phyloP scores from a whole-genome alignment of 2,329 filamentous ascomycete genomes.

The Aspergillus sp. region DNA sequence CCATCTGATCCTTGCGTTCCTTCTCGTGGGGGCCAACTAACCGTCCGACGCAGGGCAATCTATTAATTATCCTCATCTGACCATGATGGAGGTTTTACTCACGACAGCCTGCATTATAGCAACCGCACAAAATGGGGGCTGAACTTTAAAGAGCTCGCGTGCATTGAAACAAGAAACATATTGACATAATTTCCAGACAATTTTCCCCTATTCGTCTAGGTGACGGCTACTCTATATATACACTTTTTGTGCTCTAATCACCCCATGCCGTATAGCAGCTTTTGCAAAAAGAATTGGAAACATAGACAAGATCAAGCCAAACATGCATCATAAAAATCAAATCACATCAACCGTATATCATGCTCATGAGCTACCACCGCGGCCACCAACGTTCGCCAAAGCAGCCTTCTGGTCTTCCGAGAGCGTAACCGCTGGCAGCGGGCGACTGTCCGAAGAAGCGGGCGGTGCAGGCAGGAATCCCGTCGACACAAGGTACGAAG shows the following conservation, averaged over 20 bases:
- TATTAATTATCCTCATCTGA: too few relatives aligned
- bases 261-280: neutral
- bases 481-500: constrained; percentile 61
- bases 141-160: too few relatives aligned
- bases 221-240: neutral
- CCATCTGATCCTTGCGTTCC: too few relatives aligned
- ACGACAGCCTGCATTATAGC: too few relatives aligned
- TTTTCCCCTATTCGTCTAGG: neutral
- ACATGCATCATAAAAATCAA: neutral
- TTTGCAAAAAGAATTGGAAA: too few relatives aligned
- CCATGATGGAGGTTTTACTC: too few relatives aligned
- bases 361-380: constrained; percentile 39
- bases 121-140: too few relatives aligned
- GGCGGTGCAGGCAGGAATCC: constrained; percentile 56
- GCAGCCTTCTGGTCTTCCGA: constrained; percentile 49
- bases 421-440: constrained; percentile 46
- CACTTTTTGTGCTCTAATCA: neutral
- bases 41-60: too few relatives aligned
- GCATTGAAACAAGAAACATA: too few relatives aligned
- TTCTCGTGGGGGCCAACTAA: too few relatives aligned
- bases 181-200: too few relatives aligned
- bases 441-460: constrained; percentile 17
- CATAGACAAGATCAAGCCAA: neutral
- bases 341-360: neutral
- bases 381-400: constrained; percentile 52